Evolutionary conservation across 2,329 filamentous ascomycete species (phyloP).

Genomic region (Alternaria sp.): DNA sequence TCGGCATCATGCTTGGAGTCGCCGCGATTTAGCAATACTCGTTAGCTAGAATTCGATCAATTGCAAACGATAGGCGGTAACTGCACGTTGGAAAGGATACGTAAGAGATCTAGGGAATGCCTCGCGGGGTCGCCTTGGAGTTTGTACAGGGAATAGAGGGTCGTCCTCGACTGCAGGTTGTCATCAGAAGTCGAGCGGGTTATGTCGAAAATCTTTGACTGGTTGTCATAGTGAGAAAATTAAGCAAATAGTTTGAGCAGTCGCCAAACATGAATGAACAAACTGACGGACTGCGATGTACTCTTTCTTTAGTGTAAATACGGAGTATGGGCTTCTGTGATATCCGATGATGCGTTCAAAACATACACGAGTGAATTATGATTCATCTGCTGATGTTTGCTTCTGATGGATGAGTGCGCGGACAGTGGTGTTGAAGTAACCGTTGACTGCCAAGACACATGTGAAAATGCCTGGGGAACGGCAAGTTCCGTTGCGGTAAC

Average conservation of each 20-base stretch:
- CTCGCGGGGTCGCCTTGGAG: neutral
- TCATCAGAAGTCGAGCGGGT: neutral
- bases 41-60: neutral
- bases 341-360: neutral
- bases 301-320: neutral
- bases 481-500: neutral
- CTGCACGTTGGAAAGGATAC: too few relatives aligned
- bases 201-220: neutral
- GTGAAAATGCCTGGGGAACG: constrained; percentile 2
- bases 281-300: neutral
- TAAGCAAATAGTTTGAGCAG: neutral
- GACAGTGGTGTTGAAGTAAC: neutral
- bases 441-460: constrained; percentile 12
- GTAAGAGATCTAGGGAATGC: neutral
- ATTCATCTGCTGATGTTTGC: neutral
- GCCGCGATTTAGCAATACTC: neutral
- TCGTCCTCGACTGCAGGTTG: neutral
- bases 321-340: neutral
- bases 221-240: neutral
- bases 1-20: neutral
- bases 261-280: neutral
- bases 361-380: neutral
- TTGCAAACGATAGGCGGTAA: neutral
- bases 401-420: neutral
- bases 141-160: neutral